Base-by-base conservation (phyloP, 2,329 filamentous ascomycete genomes). In the Calycina marina region DNA sequence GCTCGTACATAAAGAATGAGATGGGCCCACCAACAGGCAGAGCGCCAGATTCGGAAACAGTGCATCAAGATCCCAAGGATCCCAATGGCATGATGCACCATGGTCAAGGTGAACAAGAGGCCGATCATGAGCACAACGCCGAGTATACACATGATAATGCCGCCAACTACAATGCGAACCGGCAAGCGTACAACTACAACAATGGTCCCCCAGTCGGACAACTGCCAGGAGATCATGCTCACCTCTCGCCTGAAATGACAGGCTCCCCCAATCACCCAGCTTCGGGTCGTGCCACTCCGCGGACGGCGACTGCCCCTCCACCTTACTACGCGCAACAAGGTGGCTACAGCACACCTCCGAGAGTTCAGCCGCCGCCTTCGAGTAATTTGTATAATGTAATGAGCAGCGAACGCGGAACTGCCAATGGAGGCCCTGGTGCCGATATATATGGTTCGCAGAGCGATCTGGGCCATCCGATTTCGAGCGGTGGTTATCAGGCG, bases 341-440 rank as follows among this genome's bases (percentile, higher is more conserved):
- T 28, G 57, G 60, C 15, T 93, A 92, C 58, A 78, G 65, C 52
- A 86, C 83, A 1, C 79, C 86, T 30, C 84, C 85, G 14, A 76
- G 84, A 25, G 63, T 69, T 6, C 61, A 66, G 36, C 65, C 74
- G 38, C 65, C 74, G 38, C 68, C 78, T 3, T 76, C 81, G 1
- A 86, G 82, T 62, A 92, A 75, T 51, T 62, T 93, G 31, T 93
- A 93, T 65, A 92, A 76, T 55, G 78, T 92, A 40, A 85, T 93
- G 61, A 86, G 78, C 53, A 84, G 82, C 51, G 79, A 83, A 38
- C 71, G 82, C 15, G 71, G 64, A 17, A 56, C 72, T 8, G 61
- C 69, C 12, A 83, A 82, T 44, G 77, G 77, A n/a, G 67, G 64
- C 17, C 57, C 71, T 9, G 59, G 67, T 13, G 67, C 67, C 30